phyloP scores from a whole-genome alignment of 73 alveolate species.

The Paramecium primaurelia region DNA sequence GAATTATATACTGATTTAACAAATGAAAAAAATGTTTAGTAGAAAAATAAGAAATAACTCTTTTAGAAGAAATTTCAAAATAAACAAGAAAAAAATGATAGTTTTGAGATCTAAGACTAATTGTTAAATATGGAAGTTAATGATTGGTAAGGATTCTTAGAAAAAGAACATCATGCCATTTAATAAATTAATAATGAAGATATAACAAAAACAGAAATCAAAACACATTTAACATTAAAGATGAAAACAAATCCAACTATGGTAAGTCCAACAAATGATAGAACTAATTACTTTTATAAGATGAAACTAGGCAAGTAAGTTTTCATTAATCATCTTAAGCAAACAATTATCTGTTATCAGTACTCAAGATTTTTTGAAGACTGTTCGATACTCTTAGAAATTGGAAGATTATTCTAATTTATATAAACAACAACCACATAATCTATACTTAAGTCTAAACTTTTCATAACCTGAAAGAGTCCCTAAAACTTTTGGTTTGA shows the following conservation, averaged over 20 bases:
- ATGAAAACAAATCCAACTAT: neutral
- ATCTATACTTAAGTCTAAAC: constrained; percentile 11
- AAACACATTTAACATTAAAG: neutral
- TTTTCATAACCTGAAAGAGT: neutral
- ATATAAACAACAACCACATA: neutral
- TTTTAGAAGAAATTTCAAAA: neutral
- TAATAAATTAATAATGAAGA: neutral
- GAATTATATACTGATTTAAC: neutral
- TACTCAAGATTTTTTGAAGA: neutral
- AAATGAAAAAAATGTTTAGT: neutral
- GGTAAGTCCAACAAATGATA: neutral
- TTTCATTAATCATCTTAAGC: neutral
- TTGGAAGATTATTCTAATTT: neutral
- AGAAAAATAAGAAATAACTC: neutral
- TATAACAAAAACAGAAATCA: neutral
- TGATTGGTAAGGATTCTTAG: constrained; percentile 7
- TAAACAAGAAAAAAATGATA: neutral
- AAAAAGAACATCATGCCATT: neutral
- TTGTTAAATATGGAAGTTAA: neutral
- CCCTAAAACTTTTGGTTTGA: neutral
- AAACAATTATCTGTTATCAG: neutral
- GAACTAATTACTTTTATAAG: neutral
- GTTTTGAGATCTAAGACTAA: neutral
- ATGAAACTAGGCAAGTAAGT: constrained; percentile 10
- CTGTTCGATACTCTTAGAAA: neutral